These are phyloP conservation scores for Misopates orontium DNA, from an alignment of 257 asterid genomes.

Conservation along the genomic window DNA sequence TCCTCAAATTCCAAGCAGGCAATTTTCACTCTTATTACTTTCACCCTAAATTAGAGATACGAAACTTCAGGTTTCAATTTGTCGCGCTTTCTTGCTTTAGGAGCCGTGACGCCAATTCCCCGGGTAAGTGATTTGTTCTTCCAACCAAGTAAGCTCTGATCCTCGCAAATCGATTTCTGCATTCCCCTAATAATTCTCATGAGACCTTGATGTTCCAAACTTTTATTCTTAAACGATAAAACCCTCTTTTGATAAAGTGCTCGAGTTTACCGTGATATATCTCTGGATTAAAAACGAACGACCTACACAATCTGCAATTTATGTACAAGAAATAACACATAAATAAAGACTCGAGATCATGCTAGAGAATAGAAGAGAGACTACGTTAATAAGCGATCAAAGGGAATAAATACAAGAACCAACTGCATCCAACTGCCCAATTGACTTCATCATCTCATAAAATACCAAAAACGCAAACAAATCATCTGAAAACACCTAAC, in stretches of 20 bases:
- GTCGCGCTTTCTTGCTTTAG: slow-evolving; percentile 86
- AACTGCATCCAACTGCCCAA: neutral
- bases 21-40: slow-evolving; percentile 23
- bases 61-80: slow-evolving; percentile 62
- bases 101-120: slow-evolving; percentile 83
- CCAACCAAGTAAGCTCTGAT: slow-evolving; percentile 61
- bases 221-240: slow-evolving; percentile 54
- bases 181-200: slow-evolving; percentile 99
- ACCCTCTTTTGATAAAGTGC: slow-evolving; percentile 61
- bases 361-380: neutral
- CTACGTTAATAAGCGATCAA: neutral
- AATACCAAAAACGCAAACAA: no score
- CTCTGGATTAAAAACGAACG: slow-evolving; percentile 29
- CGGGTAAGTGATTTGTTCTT: slow-evolving; percentile 71
- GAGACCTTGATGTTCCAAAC: slow-evolving; percentile 74
- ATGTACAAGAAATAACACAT: slow-evolving; percentile 34
- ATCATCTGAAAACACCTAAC: no score
- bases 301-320: slow-evolving; percentile 52
- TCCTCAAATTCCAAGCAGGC: slow-evolving; percentile 33
- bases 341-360: neutral
- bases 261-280: slow-evolving; percentile 57
- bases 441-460: slow-evolving; percentile 4
- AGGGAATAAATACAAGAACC: slow-evolving; percentile 10
- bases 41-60: slow-evolving; percentile 46
- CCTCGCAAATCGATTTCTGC: slow-evolving; percentile 83